Evolutionary conservation across 2,329 filamentous ascomycete species (phyloP).

Genomic region (Byssothecium circinans): DNA sequence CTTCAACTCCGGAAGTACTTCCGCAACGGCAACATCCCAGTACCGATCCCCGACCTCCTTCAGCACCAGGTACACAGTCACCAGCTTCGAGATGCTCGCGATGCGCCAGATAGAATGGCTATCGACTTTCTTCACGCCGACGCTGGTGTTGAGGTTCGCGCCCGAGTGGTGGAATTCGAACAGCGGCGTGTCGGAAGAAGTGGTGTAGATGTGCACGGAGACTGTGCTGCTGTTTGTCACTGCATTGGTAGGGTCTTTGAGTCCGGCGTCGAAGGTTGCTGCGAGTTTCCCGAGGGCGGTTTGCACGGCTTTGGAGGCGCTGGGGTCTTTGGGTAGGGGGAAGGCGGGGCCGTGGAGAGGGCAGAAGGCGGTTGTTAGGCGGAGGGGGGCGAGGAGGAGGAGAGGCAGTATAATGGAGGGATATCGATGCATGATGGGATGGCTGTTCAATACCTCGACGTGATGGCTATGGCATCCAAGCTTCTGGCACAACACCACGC

Average conservation of each 20-base stretch:
- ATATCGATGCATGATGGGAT: too few species aligned
- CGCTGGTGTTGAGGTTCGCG: constrained; percentile 40
- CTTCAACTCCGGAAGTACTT: constrained; percentile 26
- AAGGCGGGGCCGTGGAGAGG: constrained; percentile 22
- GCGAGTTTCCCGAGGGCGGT: constrained; percentile 15
- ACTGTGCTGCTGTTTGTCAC: constrained; percentile 9
- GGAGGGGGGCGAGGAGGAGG: neutral
- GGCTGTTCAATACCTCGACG: neutral
- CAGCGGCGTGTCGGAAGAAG: constrained; percentile 8
- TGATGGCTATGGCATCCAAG: too few species aligned
- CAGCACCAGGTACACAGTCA: constrained; percentile 44
- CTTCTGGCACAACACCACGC: too few species aligned
- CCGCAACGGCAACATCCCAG: constrained; percentile 37
- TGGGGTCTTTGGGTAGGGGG: constrained; percentile 14
- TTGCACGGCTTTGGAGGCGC: constrained; percentile 4
- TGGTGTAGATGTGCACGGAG: constrained; percentile 18
- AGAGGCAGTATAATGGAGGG: too few species aligned
- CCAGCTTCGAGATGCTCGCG: constrained; percentile 45
- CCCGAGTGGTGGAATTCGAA: constrained; percentile 34
- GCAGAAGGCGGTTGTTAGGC: constrained; percentile 10
- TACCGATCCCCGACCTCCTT: constrained; percentile 35
- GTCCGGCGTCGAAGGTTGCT: constrained; percentile 8
- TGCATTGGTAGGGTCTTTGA: constrained; percentile 9
- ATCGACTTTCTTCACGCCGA: constrained; percentile 43
- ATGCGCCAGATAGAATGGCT: constrained; percentile 47